Percentiles rank a stretch among this genome's conserved stretches.
These are phyloP conservation scores for Microcyclospora tardicrescens DNA, from an alignment of 2,329 filamentous ascomycete species.

Conservation along the genomic window DNA sequence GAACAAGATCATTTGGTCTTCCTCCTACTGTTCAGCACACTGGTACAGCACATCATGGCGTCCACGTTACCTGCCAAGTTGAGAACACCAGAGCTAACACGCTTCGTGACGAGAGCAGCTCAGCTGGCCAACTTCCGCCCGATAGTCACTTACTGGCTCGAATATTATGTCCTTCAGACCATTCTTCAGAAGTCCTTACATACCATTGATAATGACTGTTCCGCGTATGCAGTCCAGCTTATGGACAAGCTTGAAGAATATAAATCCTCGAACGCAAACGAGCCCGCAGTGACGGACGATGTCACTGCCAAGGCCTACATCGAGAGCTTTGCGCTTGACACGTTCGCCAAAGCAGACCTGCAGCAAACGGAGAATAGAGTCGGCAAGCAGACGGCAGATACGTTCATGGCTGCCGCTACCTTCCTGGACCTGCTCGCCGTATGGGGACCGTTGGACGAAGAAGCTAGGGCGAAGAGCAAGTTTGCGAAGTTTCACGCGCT, in stretches of 20 bases:
- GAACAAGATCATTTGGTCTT: too few species aligned
- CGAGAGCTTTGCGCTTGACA: slow-evolving; percentile 84
- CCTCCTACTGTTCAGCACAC: too few species aligned
- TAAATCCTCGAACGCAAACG: slow-evolving; percentile 58
- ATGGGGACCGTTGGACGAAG: slow-evolving; percentile 64
- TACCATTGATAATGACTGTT: slow-evolving; percentile 61
- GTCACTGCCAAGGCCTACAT: slow-evolving; percentile 79
- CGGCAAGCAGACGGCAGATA: slow-evolving; percentile 75
- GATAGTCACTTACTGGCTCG: slow-evolving; percentile 53
- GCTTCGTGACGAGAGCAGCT: slow-evolving; percentile 68
- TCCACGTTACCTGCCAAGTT: slow-evolving; percentile 57
- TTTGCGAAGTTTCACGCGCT: slow-evolving; percentile 94
- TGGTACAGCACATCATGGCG: slow-evolving; percentile 58
- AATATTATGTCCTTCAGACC: slow-evolving; percentile 87
- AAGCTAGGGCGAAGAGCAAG: slow-evolving; percentile 77
- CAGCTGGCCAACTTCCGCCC: slow-evolving; percentile 80
- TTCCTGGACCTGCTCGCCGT: slow-evolving; percentile 82
- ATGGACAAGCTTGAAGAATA: slow-evolving; percentile 87
- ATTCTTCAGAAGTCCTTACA: slow-evolving; percentile 75
- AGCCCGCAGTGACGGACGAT: slow-evolving; percentile 79
- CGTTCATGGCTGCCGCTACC: slow-evolving; percentile 80
- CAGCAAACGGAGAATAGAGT: slow-evolving; percentile 57
- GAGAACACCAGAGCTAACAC: slow-evolving; percentile 58
- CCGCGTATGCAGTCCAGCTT: slow-evolving; percentile 65
- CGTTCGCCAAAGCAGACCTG: slow-evolving; percentile 71